phyloP scores from a whole-genome alignment of 495 filamentous ascomycete species.

The Halenospora varia region DNA sequence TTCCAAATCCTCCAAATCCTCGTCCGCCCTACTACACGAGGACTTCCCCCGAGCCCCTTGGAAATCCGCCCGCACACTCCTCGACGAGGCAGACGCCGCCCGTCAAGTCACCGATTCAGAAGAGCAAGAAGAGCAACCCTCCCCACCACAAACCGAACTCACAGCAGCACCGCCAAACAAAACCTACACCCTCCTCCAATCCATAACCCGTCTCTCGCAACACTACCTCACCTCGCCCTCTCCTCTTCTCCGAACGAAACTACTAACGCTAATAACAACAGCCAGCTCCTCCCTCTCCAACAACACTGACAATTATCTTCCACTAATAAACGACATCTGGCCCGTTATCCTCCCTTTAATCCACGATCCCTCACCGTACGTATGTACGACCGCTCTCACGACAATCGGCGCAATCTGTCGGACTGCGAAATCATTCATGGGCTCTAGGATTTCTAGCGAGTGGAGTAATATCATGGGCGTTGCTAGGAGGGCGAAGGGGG shows the following conservation, averaged over 20 bases:
- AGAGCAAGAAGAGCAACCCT: slow-evolving; percentile 35
- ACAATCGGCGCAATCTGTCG: slow-evolving; percentile 58
- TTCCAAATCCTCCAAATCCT: slow-evolving; percentile 32
- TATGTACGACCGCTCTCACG: slow-evolving; percentile 64
- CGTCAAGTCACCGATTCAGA: slow-evolving; percentile 26
- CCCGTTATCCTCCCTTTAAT: slow-evolving; percentile 69
- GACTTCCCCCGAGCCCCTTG: slow-evolving; percentile 30
- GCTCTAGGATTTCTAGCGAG: slow-evolving; percentile 60
- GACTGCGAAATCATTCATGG: slow-evolving; percentile 77
- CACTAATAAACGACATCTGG: slow-evolving; percentile 86
- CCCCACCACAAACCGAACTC: slow-evolving; percentile 19
- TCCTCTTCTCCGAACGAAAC: slow-evolving; percentile 67
- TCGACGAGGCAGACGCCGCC: slow-evolving; percentile 20
- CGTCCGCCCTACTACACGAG: slow-evolving; percentile 31
- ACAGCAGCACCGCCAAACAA: slow-evolving; percentile 43
- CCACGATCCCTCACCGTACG: slow-evolving; percentile 69
- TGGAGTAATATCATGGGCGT: slow-evolving; percentile 55
- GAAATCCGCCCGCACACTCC: slow-evolving; percentile 24
- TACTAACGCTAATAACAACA: slow-evolving; percentile 69
- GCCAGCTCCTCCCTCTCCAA: slow-evolving; percentile 62
- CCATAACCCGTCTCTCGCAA: slow-evolving; percentile 67
- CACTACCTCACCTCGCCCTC: slow-evolving; percentile 84
- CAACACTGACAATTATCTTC: slow-evolving; percentile 79
- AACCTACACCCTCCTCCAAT: slow-evolving; percentile 60
- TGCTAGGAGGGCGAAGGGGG: slow-evolving; percentile 18